Evolutionary conservation across 129 eudicot species (phyloP), one percentile per base, ranked within the genome.

Genomic region (Cynara cardunculus): DNA sequence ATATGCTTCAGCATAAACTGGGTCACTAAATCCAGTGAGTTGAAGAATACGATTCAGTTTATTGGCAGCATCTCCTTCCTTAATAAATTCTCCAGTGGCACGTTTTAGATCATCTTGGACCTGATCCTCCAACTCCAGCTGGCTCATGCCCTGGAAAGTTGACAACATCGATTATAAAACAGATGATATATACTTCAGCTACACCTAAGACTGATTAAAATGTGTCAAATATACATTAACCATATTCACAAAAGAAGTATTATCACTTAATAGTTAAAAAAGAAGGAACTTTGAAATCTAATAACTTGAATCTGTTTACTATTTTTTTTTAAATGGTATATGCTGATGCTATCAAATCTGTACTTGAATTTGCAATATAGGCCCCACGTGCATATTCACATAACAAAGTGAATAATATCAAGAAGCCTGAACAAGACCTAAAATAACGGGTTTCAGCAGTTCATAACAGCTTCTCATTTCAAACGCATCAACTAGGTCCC

Each of bases 41-140:
- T 94, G 99, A 82, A 94, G 93, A 83, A 94, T 90, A 19, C 99
- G 99, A 41, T 90, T 94, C 21, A 94, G 89, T 75, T 92, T 94
- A 82, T 94, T 92, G 26, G 96, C 97, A 83, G 89, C 93, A 71
- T 92, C 97, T 75, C 89, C 93, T 66, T 94, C 97, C 84, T 94
- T 92, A 41, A 83, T 82, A 67, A 94, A 94, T 78, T 94, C 98
- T 77, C 98, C 98, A 44, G 98, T 94, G 32, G 98, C 98, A 59
- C 98, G 92, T 81, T 92, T 94, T 35, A 94, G 86, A 86, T 94
- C 98, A 81, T 94, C 98, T 85, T 94, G 98, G 59, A 94, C 98
- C 86, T 92, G 88, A 80, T 92, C 98, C 81, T 94, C 98, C 87
- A 94, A 80, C 76, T 94, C 98, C 78, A 94, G 90, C 85, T 88